Evolutionary conservation across 805 yeast species (phyloP).

Genomic region (Candida ficus): DNA sequence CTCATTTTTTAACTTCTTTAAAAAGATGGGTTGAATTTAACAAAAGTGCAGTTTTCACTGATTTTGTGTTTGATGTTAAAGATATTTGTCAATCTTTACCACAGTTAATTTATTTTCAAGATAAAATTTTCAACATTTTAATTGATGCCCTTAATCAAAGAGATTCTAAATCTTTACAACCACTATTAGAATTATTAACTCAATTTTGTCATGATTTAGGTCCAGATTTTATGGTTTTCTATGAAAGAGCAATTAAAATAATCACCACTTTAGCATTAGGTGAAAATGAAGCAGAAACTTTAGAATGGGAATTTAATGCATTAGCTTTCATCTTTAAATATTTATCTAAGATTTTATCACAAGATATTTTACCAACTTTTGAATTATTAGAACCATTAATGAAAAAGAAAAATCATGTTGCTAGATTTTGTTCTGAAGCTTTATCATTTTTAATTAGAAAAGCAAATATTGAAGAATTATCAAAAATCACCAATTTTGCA

Average conservation of each 20-base stretch:
- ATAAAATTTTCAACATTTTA: conserved; percentile 51
- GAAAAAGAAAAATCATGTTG: conserved; percentile 57
- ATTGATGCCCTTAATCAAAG: conserved; percentile 41
- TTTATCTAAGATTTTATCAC: conserved; percentile 56
- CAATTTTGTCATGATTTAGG: conserved; percentile 92
- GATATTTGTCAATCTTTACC: conserved; percentile 65
- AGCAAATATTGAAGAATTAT: conserved; percentile 44
- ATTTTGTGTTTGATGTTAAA: conserved; percentile 52
- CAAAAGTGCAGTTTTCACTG: conserved; percentile 64
- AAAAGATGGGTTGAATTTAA: conserved; percentile 89
- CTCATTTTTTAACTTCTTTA: conserved; percentile 74
- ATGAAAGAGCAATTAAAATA: conserved; percentile 44
- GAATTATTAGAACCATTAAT: conserved; percentile 58
- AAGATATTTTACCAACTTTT: conserved; percentile 68
- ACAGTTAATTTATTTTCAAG: conserved; percentile 69
- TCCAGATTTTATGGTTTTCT: conserved; percentile 77
- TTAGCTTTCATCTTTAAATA: conserved; percentile 89
- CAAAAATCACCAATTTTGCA: conserved; percentile 38
- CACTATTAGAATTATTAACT: conserved; percentile 71
- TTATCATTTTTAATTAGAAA: conserved; percentile 78
- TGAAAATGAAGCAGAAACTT: conserved; percentile 51
- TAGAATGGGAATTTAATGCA: conserved; percentile 82
- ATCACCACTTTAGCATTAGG: conserved; percentile 45
- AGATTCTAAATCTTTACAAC: conserved; percentile 72
- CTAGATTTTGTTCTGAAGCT: conserved; percentile 87